Conservation (phyloP, 202 grass and related monocot genomes). For the Dendrocalamus latiflorus region DNA sequence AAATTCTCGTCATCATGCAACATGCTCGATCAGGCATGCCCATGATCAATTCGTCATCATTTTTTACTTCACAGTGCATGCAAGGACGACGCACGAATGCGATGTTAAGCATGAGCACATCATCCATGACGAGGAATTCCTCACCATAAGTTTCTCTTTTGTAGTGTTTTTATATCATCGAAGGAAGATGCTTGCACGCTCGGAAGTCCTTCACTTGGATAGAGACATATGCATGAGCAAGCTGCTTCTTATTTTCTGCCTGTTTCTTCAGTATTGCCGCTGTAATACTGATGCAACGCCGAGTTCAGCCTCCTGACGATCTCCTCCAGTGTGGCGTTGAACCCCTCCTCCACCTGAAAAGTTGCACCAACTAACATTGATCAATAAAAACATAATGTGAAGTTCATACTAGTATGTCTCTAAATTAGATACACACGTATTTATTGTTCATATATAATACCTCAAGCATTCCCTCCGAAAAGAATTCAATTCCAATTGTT, state of each 20-base stretch:
- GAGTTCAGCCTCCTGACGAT: constrained; percentile 55
- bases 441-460: background rate
- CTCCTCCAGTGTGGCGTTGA: constrained; percentile 41
- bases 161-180: background rate
- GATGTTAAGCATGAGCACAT: constrained; percentile 10
- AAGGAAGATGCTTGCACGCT: background rate
- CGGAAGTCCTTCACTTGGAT: background rate
- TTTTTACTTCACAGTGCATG: background rate
- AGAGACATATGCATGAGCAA: background rate
- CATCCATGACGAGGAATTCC: constrained; percentile 4
- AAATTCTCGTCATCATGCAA: constrained; percentile 16
- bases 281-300: constrained; percentile 34
- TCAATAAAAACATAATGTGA: background rate
- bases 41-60: background rate
- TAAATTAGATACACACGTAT: background rate
- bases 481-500: background rate
- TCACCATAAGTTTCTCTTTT: constrained; percentile 1
- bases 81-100: background rate
- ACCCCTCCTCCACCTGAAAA: constrained; percentile 61
- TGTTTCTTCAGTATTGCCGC: constrained; percentile 9
- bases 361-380: background rate
- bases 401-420: background rate
- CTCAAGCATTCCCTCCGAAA: background rate
- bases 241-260: background rate
- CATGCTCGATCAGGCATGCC: background rate